These are phyloP conservation scores for Xerocomus spinulosus DNA, from an alignment of 768 basidiomycete genomes.

Conservation along the genomic window DNA sequence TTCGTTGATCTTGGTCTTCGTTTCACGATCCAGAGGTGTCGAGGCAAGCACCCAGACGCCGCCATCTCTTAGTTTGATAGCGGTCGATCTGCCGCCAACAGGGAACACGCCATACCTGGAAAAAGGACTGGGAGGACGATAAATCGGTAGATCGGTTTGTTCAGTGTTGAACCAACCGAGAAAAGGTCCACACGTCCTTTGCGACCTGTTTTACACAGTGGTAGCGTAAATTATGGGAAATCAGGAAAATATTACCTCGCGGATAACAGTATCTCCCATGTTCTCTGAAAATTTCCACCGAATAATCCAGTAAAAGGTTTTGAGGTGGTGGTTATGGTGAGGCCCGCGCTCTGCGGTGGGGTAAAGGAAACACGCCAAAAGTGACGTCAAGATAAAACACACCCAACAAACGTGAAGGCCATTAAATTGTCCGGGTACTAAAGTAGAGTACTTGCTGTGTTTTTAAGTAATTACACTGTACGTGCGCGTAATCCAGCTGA, in stretches of 20 bases:
- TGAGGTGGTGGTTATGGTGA: slow-evolving; percentile 16
- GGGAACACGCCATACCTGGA: slow-evolving; percentile 62
- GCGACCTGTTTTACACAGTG: slow-evolving; percentile 36
- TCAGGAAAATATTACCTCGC: slow-evolving; percentile 33
- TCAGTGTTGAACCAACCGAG: slow-evolving; percentile 38
- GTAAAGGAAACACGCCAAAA: slow-evolving; percentile 5
- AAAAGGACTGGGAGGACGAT: slow-evolving; percentile 50
- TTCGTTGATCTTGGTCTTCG: slow-evolving; percentile 54
- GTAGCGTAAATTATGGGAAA: neutral
- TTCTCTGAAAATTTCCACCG: slow-evolving; percentile 4
- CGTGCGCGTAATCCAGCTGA: slow-evolving; percentile 1
- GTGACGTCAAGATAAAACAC: slow-evolving; percentile 22
- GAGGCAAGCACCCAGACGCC: slow-evolving; percentile 84
- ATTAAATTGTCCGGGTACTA: neutral
- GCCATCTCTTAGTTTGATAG: slow-evolving; percentile 61
- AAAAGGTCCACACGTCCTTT: slow-evolving; percentile 62
- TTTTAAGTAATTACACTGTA: neutral
- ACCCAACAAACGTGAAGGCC: slow-evolving; percentile 6
- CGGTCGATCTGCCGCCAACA: slow-evolving; percentile 81
- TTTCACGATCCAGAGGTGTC: slow-evolving; percentile 62
- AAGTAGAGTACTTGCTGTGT: neutral
- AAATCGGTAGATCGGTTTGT: neutral
- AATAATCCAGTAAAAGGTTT: slow-evolving; percentile 5
- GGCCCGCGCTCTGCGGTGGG: slow-evolving; percentile 7
- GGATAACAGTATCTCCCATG: slow-evolving; percentile 39